phyloP scores from a whole-genome alignment of 2,329 filamentous ascomycete species.

The Boeremia exigua region DNA sequence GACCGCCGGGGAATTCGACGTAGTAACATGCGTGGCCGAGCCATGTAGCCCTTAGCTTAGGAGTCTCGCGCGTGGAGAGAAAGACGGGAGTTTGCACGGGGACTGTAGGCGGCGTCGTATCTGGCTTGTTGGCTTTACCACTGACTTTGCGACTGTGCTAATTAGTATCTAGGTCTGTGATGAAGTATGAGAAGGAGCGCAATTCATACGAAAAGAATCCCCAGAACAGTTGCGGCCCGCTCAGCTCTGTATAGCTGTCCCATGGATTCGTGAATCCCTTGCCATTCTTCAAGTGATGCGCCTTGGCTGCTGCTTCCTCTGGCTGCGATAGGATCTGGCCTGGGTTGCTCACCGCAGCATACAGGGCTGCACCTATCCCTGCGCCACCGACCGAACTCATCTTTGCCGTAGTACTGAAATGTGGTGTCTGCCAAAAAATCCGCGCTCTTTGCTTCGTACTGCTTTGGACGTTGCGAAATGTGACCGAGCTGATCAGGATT shows the following conservation, averaged over 20 bases:
- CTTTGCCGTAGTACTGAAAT: conserved; percentile 32
- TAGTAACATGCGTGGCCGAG: conserved; percentile 94
- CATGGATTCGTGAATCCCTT: conserved; percentile 65
- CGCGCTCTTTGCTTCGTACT: neutral
- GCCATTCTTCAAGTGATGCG: conserved; percentile 60
- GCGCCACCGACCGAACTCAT: conserved; percentile 41
- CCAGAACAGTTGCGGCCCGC: conserved; percentile 40
- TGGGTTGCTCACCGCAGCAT: conserved; percentile 51
- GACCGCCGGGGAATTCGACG: conserved; percentile 83
- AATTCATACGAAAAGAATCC: conserved; percentile 49
- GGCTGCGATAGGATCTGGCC: conserved; percentile 50
- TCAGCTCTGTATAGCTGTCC: conserved; percentile 57
- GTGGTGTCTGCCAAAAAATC: conserved; percentile 28
- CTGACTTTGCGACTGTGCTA: conserved; percentile 52
- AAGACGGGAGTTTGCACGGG: conserved; percentile 72
- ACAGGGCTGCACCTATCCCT: conserved; percentile 40
- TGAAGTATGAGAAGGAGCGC: neutral
- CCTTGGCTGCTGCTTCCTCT: conserved; percentile 53
- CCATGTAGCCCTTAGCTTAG: conserved; percentile 83
- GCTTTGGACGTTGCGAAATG: neutral
- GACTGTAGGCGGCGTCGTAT: conserved; percentile 70
- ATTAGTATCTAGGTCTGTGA: neutral
- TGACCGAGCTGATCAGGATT: conserved; percentile 1
- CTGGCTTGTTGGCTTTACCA: conserved; percentile 61
- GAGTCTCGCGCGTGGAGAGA: conserved; percentile 63